Evolutionary conservation across 345 rosid species (phyloP).

Genomic region (Gossypium arboreum): DNA sequence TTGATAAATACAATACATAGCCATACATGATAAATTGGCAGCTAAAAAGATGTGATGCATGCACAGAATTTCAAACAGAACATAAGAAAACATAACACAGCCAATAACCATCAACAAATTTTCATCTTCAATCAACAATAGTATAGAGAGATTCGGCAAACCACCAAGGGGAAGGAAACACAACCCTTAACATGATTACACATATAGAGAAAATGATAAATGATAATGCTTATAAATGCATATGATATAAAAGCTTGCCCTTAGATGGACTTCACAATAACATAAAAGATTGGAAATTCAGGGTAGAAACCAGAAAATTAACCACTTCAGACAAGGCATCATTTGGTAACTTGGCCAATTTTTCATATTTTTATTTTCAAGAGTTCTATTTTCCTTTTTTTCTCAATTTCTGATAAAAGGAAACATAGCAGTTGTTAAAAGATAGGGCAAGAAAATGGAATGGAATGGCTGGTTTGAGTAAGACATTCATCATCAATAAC

Average conservation of each 20-base stretch:
- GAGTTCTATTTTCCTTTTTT: not conserved
- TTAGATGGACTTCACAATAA: no score
- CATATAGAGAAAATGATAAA: not conserved
- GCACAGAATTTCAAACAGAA: not conserved
- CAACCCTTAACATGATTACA: not conserved
- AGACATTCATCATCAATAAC: not conserved
- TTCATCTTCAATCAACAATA: not conserved
- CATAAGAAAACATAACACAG: not conserved
- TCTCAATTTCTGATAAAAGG: not conserved
- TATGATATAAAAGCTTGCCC: no score
- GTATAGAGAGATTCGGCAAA: not conserved
- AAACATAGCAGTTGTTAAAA: not conserved
- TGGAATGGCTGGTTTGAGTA: not conserved
- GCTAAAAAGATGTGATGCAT: not conserved
- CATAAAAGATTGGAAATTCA: no score
- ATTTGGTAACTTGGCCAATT: no score
- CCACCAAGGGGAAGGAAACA: not conserved
- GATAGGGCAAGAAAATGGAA: not conserved
- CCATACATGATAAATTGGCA: no score
- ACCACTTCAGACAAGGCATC: no score
- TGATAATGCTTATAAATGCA: no score
- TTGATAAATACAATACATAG: constrained; percentile 19
- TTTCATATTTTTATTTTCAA: not conserved
- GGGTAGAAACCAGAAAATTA: no score
- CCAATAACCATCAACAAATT: not conserved